phyloP scores from a whole-genome alignment of 2,329 filamentous ascomycete genomes.

The Hypoxylon sp. region DNA sequence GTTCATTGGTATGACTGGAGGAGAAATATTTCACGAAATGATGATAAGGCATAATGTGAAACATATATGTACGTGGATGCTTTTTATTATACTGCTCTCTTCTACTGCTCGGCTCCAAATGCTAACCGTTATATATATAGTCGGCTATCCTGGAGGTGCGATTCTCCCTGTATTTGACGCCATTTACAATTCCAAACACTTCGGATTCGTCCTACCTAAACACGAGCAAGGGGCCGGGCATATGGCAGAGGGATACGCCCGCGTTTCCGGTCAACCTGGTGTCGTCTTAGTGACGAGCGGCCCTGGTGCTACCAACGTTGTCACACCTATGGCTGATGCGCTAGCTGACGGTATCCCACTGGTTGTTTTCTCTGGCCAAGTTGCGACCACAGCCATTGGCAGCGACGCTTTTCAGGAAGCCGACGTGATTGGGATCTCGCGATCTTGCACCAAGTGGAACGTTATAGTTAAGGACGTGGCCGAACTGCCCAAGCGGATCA shows the following conservation, averaged over 20 bases:
- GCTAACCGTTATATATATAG: constrained; percentile 58
- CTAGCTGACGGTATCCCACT: constrained; percentile 95
- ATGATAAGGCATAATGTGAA: constrained; percentile 94
- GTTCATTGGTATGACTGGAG: constrained; percentile 94
- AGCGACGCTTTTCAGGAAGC: constrained; percentile 98
- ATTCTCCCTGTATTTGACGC: constrained; percentile 99
- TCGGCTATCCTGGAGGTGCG: constrained; percentile 93
- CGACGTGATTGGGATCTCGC: constrained; percentile 92
- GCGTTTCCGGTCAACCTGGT: constrained; percentile 92
- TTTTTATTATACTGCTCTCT: background rate
- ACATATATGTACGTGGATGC: constrained; percentile 83
- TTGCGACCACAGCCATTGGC: constrained; percentile 89
- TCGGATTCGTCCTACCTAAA: constrained; percentile 93
- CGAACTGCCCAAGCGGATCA: constrained; percentile 92
- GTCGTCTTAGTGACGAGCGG: constrained; percentile 98
- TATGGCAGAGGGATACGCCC: constrained; percentile 98
- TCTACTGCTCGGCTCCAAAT: background rate
- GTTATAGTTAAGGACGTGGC: constrained; percentile 97
- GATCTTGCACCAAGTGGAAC: constrained; percentile 98
- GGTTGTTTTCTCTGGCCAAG: constrained; percentile 96
- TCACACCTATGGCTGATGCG: constrained; percentile 97
- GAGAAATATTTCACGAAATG: constrained; percentile 99
- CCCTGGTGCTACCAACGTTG: constrained; percentile 94
- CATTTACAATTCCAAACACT: constrained; percentile 97
- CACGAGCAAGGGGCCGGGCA: constrained; percentile 99